A percentile compares a stretch with the other conserved stretches of the same genome.
These are phyloP conservation scores for Peronospora farinosa DNA, from an alignment of 352 stramenopile species.

Conservation along the genomic window DNA sequence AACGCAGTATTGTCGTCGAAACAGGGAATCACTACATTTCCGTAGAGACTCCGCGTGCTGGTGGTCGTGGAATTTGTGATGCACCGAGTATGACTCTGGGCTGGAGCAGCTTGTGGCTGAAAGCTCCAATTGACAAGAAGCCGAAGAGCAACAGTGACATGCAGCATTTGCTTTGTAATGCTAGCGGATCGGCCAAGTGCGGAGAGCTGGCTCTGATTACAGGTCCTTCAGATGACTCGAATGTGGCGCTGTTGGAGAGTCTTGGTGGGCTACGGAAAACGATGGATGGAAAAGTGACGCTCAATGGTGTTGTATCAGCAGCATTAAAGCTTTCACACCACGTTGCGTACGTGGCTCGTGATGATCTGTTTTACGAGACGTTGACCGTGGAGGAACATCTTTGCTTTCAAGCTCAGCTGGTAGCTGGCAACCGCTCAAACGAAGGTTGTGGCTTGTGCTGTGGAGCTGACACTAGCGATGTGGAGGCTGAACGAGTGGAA, in stretches of 20 bases:
- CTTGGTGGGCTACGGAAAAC: constrained; percentile 19
- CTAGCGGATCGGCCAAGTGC: constrained; percentile 27
- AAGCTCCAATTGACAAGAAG: constrained; percentile 10
- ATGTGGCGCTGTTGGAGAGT: constrained; percentile 26
- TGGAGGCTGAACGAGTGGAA: constrained; percentile 22
- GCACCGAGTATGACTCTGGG: constrained; percentile 19
- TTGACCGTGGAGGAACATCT: constrained; percentile 37
- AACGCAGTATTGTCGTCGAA: constrained; percentile 1
- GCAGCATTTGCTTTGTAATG: constrained; percentile 19
- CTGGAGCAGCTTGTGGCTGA: constrained; percentile 31
- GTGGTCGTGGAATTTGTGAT: constrained; percentile 9
- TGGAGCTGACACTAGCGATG: constrained; percentile 2
- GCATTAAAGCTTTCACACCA: constrained; percentile 5
- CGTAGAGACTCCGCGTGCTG: constrained; percentile 28
- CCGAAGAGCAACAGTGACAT: constrained; percentile 1
- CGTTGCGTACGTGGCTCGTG: constrained; percentile 17
- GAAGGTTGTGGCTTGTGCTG: constrained; percentile 17
- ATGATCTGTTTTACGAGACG: constrained; percentile 31
- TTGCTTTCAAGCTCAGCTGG: constrained; percentile 25
- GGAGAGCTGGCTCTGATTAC: constrained; percentile 29
- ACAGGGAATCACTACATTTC: constrained; percentile 31
- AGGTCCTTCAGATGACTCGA: constrained; percentile 22
- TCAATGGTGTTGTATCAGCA: constrained; percentile 20
- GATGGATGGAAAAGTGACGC: constrained; percentile 20
- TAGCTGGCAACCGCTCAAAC: constrained; percentile 6